These are phyloP conservation scores for Phaeoacremonium minimum DNA, from an alignment of 2,329 filamentous ascomycete species.

Conservation along the genomic window DNA sequence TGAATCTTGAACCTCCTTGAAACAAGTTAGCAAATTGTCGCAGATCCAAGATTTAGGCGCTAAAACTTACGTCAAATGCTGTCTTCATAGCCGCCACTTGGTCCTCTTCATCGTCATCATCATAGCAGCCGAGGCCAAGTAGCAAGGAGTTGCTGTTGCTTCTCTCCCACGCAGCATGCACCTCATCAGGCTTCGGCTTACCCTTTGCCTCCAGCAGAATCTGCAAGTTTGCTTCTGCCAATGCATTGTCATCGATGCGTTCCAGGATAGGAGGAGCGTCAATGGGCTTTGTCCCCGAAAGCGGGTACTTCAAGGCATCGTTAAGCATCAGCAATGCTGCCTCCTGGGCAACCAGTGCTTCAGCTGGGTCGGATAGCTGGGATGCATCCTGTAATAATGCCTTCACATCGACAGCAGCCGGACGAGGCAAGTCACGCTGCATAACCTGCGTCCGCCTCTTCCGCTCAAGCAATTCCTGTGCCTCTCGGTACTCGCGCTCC, in stretches of 20 bases:
- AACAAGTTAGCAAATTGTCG: constrained; percentile 7
- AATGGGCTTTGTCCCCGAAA: constrained; percentile 63
- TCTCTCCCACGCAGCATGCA: constrained; percentile 49
- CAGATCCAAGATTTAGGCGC: neutral
- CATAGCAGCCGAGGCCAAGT: constrained; percentile 77
- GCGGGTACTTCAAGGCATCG: constrained; percentile 71
- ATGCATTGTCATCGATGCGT: constrained; percentile 62
- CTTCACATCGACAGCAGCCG: constrained; percentile 66
- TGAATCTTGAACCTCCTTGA: constrained; percentile 65
- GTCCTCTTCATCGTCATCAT: constrained; percentile 70
- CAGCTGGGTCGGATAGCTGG: constrained; percentile 56
- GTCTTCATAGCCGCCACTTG: constrained; percentile 58
- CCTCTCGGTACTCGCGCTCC: constrained; percentile 69
- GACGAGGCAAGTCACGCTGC: constrained; percentile 77
- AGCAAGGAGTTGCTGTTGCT: constrained; percentile 55
- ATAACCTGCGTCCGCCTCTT: constrained; percentile 86
- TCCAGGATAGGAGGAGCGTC: constrained; percentile 58
- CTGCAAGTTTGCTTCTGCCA: constrained; percentile 72
- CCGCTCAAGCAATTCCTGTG: constrained; percentile 66
- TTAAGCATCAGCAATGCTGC: constrained; percentile 75
- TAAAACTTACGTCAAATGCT: constrained; percentile 65
- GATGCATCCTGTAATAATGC: constrained; percentile 62
- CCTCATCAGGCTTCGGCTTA: constrained; percentile 41
- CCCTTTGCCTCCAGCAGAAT: constrained; percentile 66
- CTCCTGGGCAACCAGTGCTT: constrained; percentile 70